A percentile compares a stretch with the other conserved stretches of the same genome.
Conservation (phyloP, 2,329 filamentous ascomycete species). For the Trichoderma breve region DNA sequence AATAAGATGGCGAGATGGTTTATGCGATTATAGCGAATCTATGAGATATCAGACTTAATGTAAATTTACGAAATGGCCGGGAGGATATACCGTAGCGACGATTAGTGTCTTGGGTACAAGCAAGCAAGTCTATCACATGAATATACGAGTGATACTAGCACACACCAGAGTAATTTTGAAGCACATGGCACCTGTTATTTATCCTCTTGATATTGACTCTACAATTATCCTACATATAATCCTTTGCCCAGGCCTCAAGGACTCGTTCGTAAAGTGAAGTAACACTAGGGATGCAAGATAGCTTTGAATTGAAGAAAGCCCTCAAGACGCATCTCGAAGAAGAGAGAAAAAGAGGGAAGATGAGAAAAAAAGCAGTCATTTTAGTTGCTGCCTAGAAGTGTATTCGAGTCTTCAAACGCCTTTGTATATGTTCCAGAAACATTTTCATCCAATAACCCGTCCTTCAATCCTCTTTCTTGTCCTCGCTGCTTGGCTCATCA, state of each 20-base stretch:
- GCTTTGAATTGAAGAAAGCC: too few relatives aligned
- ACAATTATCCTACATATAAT: neutral
- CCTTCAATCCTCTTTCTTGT: neutral
- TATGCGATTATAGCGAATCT: neutral
- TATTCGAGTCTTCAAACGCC: neutral
- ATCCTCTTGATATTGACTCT: neutral
- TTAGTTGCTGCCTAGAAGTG: neutral
- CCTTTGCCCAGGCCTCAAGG: neutral
- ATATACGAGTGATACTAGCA: neutral
- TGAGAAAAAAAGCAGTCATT: neutral
- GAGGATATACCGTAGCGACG: neutral
- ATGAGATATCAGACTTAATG: neutral
- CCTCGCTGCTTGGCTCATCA: neutral
- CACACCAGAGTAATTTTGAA: neutral
- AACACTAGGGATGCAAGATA: neutral
- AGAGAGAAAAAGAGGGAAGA: neutral
- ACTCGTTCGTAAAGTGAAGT: neutral
- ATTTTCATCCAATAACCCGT: neutral
- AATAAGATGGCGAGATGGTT: neutral
- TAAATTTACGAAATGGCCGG: neutral
- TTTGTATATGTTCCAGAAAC: neutral
- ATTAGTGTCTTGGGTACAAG: neutral
- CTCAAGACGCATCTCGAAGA: neutral
- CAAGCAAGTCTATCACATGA: neutral
- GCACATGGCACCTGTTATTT: neutral